Evolutionary conservation across 192 early-diverging fungal species (phyloP), one percentile per base, ranked within the genome.

Genomic region (Backusella psychrophila): DNA sequence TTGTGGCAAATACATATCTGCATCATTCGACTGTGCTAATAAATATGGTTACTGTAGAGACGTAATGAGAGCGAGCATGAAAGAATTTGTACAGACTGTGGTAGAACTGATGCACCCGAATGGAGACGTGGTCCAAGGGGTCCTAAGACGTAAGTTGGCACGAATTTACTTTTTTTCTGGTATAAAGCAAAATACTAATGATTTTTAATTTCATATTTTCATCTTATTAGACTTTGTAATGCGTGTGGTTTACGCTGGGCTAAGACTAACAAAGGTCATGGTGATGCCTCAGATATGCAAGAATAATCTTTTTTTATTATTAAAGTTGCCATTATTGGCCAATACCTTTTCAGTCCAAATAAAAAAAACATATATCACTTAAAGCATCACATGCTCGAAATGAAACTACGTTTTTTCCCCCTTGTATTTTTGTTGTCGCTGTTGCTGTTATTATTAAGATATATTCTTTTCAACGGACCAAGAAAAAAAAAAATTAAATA

Each of bases 1-100:
- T 35, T 35, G 15, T 35, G 19, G 6, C 7, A 68, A 14, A 66
- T 31, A 5, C 1, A 31, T 26, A 49, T 56, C 6, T 7, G n/a
- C 35, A 12, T 35, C 7, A 15, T 35, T 33, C 7, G 66, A 17
- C 15, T 35, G 29, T 9, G 19, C 17, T 33, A 36, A n/a, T 33
- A n/a, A 68, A n/a, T 19, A 35, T 35, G 26, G 35, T 35, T 3
- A 66, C 29, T 65, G 26, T 41, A 78, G 33, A 79, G 67, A 67
- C 46, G 52, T 19, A 66, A 42, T 12, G 63, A 73, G 7, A 42
- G 39, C 4, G 63, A 65, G 56, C 72, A 84, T 73, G 80, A 85
- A 72, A 72, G 81, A 66, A 84, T 85, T 11, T 85, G 84, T 74
- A 76, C 81, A 21, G 84, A 84, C 69, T 85, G 84, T 81, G 83